Evolutionary conservation across 2,329 filamentous ascomycete species (phyloP).

Genomic region (Leptographium radiaticola): DNA sequence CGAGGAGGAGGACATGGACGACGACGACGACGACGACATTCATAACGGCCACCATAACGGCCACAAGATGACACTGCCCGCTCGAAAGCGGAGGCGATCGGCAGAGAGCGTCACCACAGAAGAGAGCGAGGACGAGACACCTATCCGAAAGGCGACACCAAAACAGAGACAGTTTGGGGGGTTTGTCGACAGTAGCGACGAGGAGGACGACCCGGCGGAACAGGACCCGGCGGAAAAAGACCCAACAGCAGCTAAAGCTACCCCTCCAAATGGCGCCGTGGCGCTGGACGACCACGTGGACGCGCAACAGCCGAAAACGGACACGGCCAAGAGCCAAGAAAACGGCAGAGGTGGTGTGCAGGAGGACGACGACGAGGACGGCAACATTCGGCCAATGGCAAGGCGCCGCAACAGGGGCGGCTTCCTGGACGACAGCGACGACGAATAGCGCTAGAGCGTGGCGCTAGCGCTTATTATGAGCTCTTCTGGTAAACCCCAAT

Average conservation of each 20-base stretch:
- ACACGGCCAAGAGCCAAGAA: background rate
- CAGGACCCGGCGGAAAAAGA: no score
- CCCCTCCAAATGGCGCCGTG: no score
- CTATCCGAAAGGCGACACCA: no score
- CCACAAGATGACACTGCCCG: background rate
- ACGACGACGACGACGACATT: slow-evolving; percentile 1
- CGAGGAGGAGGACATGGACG: slow-evolving; percentile 1
- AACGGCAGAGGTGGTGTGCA: slow-evolving; percentile 1
- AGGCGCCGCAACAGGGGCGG: slow-evolving; percentile 35
- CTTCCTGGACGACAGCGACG: slow-evolving; percentile 47
- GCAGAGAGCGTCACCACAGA: no score
- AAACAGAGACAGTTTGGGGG: slow-evolving; percentile 10
- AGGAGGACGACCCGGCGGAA: slow-evolving; percentile 14
- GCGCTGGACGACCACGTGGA: no score
- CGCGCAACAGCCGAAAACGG: background rate
- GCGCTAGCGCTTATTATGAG: background rate
- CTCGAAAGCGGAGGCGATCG: no score
- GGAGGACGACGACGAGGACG: background rate
- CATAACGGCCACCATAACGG: background rate
- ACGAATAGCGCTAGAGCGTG: slow-evolving; percentile 29
- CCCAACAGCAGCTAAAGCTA: no score
- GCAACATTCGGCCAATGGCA: slow-evolving; percentile 22
- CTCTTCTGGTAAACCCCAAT: no score
- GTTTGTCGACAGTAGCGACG: slow-evolving; percentile 15
- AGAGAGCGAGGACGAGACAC: no score